phyloP scores from a whole-genome alignment of 2,329 filamentous ascomycete genomes.

The Penicillium griseofulvum region DNA sequence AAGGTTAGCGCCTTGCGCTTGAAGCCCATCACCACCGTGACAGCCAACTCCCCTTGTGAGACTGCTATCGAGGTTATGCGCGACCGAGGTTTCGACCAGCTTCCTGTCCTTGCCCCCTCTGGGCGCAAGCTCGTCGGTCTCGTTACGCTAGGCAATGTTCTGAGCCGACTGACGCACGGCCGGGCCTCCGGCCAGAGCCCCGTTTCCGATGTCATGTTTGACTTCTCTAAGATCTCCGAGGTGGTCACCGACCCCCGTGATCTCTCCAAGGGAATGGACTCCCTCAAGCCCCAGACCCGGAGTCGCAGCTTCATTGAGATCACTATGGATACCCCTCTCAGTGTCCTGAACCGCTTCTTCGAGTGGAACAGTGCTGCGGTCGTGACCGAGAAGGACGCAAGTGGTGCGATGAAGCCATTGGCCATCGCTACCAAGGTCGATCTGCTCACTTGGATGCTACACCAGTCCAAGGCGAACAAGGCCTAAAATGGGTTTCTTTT shows the following conservation, averaged over 20 bases:
- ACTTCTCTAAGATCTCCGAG: slow-evolving; percentile 84
- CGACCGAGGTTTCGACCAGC: slow-evolving; percentile 95
- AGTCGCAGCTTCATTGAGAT: slow-evolving; percentile 83
- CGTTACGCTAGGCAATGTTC: slow-evolving; percentile 89
- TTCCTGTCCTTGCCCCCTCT: slow-evolving; percentile 75
- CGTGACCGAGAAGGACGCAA: slow-evolving; percentile 72
- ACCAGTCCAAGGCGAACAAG: slow-evolving; percentile 46
- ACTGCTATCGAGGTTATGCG: slow-evolving; percentile 97
- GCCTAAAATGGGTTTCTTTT: slow-evolving; percentile 7
- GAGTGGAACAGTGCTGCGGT: slow-evolving; percentile 98
- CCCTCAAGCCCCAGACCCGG: slow-evolving; percentile 44
- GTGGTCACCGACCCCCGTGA: slow-evolving; percentile 83
- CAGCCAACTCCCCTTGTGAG: slow-evolving; percentile 67
- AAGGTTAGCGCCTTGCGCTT: slow-evolving; percentile 81
- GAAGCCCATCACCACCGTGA: slow-evolving; percentile 88
- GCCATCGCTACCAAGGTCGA: slow-evolving; percentile 97
- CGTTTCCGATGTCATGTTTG: slow-evolving; percentile 92
- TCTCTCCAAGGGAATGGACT: slow-evolving; percentile 44
- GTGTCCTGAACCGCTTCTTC: slow-evolving; percentile 84
- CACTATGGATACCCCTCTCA: slow-evolving; percentile 81
- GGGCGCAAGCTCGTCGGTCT: slow-evolving; percentile 79
- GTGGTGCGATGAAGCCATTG: slow-evolving; percentile 68
- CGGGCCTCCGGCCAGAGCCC: slow-evolving; percentile 70
- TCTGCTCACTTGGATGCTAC: slow-evolving; percentile 86
- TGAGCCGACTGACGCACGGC: slow-evolving; percentile 83